Base-by-base conservation (phyloP, 1,284 basidiomycete species). In the Puccinia sorghi region DNA sequence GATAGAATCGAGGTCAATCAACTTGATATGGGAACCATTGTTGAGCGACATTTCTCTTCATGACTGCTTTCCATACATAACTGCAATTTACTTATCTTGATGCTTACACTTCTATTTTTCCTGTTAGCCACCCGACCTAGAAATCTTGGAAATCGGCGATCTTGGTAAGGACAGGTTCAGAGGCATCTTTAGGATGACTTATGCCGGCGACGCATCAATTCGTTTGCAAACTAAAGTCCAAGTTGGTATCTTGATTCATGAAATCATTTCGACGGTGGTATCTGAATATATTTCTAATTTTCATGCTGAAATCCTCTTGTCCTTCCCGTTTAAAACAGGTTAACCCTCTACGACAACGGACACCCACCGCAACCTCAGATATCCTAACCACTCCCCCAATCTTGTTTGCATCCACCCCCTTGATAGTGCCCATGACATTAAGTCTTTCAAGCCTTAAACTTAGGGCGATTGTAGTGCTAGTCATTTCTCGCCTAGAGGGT, bases 1-100 rank as follows among this genome's bases (percentile, higher is more conserved):
- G 97, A 97, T 85, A 91, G 90, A 85, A 99, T 99, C 82, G 92
- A 97, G 84, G 97, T 99, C 43, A 92, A 97, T 79, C 96, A 98
- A 85, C 87, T 99, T 41, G 91, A 95, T 86, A 99, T 99, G 96
- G 97, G 97, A 57, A 94, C 92, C 0, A 92, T 97, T 87, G 94
- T 93, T 70, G 80, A 81, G 89, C 27, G 20, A 56, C 43, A 32
- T n/a, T n/a, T n/a, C n/a, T n/a, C n/a, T n/a, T n/a, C n/a, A n/a
- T n/a, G n/a, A n/a, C n/a, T n/a, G n/a, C n/a, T n/a, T n/a, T n/a
- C n/a, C n/a, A n/a, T n/a, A n/a, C n/a, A n/a, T n/a, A 20, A 22
- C 32, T 52, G 9, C 43, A 13, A 50, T 20, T 25, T 4, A 15
- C n/a, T 66, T 46, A 15, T 66, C 8, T 15, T 37, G 43, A 27